These are phyloP conservation scores for Yamadazyma akitaensis DNA, from an alignment of 805 yeast species.

Conservation along the genomic window DNA sequence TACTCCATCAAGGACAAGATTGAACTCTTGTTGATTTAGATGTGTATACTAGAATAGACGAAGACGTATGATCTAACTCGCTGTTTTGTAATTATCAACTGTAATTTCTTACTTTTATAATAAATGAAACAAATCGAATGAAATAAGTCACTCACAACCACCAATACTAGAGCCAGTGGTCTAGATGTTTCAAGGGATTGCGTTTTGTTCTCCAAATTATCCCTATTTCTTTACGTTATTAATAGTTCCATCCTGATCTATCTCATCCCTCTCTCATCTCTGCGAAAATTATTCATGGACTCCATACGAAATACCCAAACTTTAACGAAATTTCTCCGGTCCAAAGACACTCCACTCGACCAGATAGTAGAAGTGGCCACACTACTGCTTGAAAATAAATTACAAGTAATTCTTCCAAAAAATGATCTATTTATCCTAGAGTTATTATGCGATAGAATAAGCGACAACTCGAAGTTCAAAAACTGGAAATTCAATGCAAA, in stretches of 20 bases:
- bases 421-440: slow-evolving; percentile 53
- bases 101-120: background rate
- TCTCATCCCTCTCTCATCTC: slow-evolving; percentile 2
- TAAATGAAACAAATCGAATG: no score
- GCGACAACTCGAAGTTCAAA: slow-evolving; percentile 41
- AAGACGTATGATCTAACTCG: background rate
- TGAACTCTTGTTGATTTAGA: slow-evolving; percentile 82
- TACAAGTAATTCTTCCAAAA: slow-evolving; percentile 51
- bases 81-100: background rate
- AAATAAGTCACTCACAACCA: no score
- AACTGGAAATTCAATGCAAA: slow-evolving; percentile 40
- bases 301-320: slow-evolving; percentile 36
- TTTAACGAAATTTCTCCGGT: slow-evolving; percentile 55
- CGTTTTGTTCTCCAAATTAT: background rate
- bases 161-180: background rate
- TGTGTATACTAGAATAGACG: slow-evolving; percentile 8
- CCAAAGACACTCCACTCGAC: slow-evolving; percentile 43
- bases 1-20: slow-evolving; percentile 98
- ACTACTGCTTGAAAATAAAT: slow-evolving; percentile 29
- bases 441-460: slow-evolving; percentile 56
- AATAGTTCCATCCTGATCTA: background rate
- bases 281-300: slow-evolving; percentile 10
- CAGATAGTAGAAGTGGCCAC: slow-evolving; percentile 36
- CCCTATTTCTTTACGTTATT: background rate
- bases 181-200: background rate